phyloP scores from a whole-genome alignment of 2,329 filamentous ascomycete species.

The Chaetomium olivaceum region DNA sequence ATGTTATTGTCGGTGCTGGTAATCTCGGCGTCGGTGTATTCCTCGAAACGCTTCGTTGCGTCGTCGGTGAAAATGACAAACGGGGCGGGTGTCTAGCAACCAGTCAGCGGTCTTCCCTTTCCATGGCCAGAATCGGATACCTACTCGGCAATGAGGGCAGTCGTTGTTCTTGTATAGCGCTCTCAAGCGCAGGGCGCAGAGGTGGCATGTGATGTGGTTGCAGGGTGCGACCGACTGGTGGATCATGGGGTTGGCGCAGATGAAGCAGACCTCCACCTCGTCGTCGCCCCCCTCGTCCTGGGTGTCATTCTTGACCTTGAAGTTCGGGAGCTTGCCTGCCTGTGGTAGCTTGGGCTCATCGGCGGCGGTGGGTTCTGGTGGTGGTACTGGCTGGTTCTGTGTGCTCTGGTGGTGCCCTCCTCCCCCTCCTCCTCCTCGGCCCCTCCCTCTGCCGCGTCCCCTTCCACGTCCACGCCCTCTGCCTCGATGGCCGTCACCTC shows the following conservation, averaged over 20 bases:
- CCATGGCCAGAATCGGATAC: constrained; percentile 26
- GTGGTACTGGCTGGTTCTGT: constrained; percentile 13
- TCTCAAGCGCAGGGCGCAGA: constrained; percentile 86
- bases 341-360: constrained; percentile 25
- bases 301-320: constrained; percentile 32
- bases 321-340: constrained; percentile 33
- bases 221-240: constrained; percentile 90
- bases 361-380: constrained; percentile 16
- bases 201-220: constrained; percentile 96
- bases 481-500: constrained; percentile 42
- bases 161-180: constrained; percentile 95
- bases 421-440: constrained; percentile 44
- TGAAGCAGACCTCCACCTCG: constrained; percentile 89
- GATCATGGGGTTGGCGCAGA: constrained; percentile 86
- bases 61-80: constrained; percentile 94
- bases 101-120: constrained; percentile 1
- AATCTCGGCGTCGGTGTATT: constrained; percentile 74
- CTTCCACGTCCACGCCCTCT: constrained; percentile 33
- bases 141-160: constrained; percentile 90
- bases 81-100: constrained; percentile 58
- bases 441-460: constrained; percentile 10
- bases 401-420: constrained; percentile 33
- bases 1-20: constrained; percentile 79
- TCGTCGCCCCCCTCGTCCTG: constrained; percentile 50
- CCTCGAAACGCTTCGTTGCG: constrained; percentile 75